phyloP scores from a whole-genome alignment of 176 grass and related monocot species.

The Phoenix dactylifera region DNA sequence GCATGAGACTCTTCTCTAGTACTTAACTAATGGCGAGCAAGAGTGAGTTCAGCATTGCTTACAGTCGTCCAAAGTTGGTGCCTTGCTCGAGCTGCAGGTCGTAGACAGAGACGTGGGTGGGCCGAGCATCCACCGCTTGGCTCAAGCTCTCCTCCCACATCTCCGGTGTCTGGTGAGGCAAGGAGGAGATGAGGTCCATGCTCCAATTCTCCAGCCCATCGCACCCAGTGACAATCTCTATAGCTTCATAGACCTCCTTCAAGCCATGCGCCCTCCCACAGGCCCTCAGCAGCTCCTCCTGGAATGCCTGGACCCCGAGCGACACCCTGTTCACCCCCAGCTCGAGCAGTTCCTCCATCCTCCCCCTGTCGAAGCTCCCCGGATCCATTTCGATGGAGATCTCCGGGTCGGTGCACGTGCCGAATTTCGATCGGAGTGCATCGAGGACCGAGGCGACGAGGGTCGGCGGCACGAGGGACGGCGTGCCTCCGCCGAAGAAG shows the following conservation, averaged over 20 bases:
- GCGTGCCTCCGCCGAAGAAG: slow-evolving; percentile 75
- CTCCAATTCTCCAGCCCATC: slow-evolving; percentile 76
- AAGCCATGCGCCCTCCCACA: slow-evolving; percentile 76
- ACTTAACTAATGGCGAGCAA: not conserved
- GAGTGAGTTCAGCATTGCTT: slow-evolving; percentile 14
- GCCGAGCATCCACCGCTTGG: slow-evolving; percentile 39
- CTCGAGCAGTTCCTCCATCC: slow-evolving; percentile 39
- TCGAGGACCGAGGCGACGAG: slow-evolving; percentile 49
- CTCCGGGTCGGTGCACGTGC: slow-evolving; percentile 39
- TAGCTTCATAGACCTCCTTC: slow-evolving; percentile 59
- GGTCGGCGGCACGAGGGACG: slow-evolving; percentile 66
- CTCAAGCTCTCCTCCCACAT: slow-evolving; percentile 92
- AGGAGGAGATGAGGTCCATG: slow-evolving; percentile 86
- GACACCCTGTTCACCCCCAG: slow-evolving; percentile 76
- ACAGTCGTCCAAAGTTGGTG: slow-evolving; percentile 80
- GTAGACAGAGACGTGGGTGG: slow-evolving; percentile 66
- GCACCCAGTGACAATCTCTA: slow-evolving; percentile 40
- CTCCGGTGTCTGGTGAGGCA: slow-evolving; percentile 58
- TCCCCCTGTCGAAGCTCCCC: slow-evolving; percentile 50
- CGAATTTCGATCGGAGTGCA: slow-evolving; percentile 45
- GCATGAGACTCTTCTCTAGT: too few relatives aligned
- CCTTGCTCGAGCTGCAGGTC: slow-evolving; percentile 87
- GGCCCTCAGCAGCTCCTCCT: slow-evolving; percentile 55
- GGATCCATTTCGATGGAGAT: slow-evolving; percentile 93
- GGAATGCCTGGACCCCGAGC: slow-evolving; percentile 77